Conservation (phyloP, 2,329 filamentous ascomycete genomes). For the Albophoma yamanashiensis region DNA sequence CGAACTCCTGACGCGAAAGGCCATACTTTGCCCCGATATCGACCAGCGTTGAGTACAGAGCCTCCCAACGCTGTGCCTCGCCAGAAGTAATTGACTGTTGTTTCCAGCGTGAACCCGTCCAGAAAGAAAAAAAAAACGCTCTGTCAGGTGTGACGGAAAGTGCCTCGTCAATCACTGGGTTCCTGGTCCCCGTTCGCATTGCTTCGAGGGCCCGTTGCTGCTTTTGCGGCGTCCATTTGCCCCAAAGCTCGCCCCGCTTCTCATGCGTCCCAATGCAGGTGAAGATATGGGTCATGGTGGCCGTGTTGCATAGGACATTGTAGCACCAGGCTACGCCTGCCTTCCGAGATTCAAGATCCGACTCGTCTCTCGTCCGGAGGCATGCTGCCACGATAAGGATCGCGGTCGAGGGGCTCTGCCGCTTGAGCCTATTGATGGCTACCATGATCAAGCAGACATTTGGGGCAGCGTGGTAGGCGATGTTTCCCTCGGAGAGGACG, state of each 20-base stretch:
- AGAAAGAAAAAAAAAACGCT: background rate
- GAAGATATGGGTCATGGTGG: background rate
- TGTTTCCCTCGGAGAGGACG: background rate
- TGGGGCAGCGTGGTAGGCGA: background rate
- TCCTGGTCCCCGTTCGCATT: background rate
- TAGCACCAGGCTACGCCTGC: background rate
- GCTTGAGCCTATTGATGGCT: background rate
- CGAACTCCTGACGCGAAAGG: background rate
- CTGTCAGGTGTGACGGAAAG: background rate
- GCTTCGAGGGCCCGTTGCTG: background rate
- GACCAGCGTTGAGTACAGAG: background rate
- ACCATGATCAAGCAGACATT: background rate
- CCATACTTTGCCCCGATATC: background rate
- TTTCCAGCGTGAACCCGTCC: background rate
- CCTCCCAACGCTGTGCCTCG: background rate
- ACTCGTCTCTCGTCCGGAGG: background rate
- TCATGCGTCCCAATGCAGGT: background rate
- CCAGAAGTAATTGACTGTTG: background rate
- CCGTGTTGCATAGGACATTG: background rate
- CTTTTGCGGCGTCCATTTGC: background rate
- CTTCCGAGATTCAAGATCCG: background rate
- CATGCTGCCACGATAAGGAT: background rate
- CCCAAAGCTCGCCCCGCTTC: background rate
- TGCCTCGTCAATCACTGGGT: background rate
- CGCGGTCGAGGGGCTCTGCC: background rate